Base-by-base conservation (phyloP, 2,329 filamentous ascomycete species). In the Triangularia verruculosa region DNA sequence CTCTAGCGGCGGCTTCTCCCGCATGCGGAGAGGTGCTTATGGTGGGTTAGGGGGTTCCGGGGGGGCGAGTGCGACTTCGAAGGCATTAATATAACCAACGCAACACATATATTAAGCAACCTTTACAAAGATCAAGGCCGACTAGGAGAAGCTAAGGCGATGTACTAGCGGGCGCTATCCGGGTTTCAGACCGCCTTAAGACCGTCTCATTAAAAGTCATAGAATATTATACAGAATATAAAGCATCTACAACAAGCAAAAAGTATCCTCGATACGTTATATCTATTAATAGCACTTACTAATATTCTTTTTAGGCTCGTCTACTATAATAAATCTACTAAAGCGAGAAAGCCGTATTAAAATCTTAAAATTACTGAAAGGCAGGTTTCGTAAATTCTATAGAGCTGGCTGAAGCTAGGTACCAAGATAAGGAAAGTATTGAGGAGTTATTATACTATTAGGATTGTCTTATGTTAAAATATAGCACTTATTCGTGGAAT, bases 21-120 rank as follows among this genome's bases (percentile, higher is more conserved):
- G 43, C 55, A 66, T 66, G 32, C 54, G 54, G 64, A 66, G 32
- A 61, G 61, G 57, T 61, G 47, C 61, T 66, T 30, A 51, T 66
- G 27, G 55, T 64, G 25, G 59, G 58, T 54, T 54, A 56, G 52
- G 43, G 43, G 64, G 59, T 62, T 66, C 11, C 60, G 56, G 64
- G 20, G 27, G 15, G 39, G 13, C 20, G 51, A 47, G 54, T n/a
- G 43, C 27, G 32, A 57, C 22, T 61, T 64, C 25, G 61, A 63
- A 11, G 28, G 61, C 13, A 60, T 39, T 27, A 12, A 12, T 53
- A 43, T 24, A 8, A 57, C 59, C 58, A 5, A 20, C 32, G 57
- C 62, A 39, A 57, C 61, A 13, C 13, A 61, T 62, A 62, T 28
- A 11, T 64, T 65, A 22, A 59, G 63, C 20, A 20, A 4, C 30